Evolutionary conservation across 2,329 filamentous ascomycete genomes (phyloP).

Genomic region (Fusarium sp.): DNA sequence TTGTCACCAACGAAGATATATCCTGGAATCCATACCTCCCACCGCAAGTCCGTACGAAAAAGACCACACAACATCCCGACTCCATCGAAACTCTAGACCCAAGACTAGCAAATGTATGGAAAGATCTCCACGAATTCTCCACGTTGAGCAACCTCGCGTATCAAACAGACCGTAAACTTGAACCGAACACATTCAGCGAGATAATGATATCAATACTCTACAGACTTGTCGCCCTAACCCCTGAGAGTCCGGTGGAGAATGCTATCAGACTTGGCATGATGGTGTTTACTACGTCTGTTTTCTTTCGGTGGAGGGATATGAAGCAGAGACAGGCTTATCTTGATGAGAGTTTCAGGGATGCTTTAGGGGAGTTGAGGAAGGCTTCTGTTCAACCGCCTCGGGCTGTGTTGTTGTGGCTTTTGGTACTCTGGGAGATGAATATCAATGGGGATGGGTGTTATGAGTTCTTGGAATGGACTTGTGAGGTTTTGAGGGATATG

Average conservation of each 20-base stretch:
- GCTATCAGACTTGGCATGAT: conserved; percentile 29
- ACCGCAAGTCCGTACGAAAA: conserved; percentile 1
- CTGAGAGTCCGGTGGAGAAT: conserved; percentile 3
- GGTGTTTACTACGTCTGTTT: conserved; percentile 16
- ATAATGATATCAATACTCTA: conserved; percentile 32
- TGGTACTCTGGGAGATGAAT: conserved; percentile 9
- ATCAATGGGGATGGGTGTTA: accelerated
- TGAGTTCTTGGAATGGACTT: not conserved
- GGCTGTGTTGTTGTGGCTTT: conserved; percentile 22
- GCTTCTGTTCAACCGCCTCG: not conserved
- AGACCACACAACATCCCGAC: not conserved
- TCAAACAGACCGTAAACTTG: conserved; percentile 31
- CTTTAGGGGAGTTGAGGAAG: not conserved
- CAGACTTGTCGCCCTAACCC: conserved; percentile 23
- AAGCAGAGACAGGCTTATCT: conserved; percentile 23
- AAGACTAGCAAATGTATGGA: conserved; percentile 26
- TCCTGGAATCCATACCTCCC: conserved; percentile 34
- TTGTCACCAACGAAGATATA: conserved; percentile 13
- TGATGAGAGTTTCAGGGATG: not conserved
- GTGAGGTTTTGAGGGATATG: not conserved
- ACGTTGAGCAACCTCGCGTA: conserved; percentile 34
- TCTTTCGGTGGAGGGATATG: conserved; percentile 36
- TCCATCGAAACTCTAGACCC: conserved; percentile 20
- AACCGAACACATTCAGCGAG: conserved; percentile 36
- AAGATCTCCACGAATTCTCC: conserved; percentile 28